Base-by-base conservation (phyloP, 1,284 basidiomycete species). In the Moesziomyces antarcticus region DNA sequence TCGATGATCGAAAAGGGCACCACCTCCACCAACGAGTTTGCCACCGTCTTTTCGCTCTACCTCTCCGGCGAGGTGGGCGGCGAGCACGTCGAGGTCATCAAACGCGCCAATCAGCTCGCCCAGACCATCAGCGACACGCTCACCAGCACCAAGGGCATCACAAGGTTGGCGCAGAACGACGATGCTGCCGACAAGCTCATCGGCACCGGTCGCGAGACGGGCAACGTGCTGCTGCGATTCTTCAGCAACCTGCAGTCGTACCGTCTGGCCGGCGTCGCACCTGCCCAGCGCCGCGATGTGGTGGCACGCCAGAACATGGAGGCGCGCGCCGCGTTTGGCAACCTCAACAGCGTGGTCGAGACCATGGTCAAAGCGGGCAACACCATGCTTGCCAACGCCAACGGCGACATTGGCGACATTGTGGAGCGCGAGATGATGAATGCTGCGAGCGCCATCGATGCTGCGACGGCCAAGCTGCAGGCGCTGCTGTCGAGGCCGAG, bases 1-100 rank as follows among this genome's bases (percentile, higher is more conserved):
- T 98, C 97, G 11, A 94, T 99, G 91, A 94, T 99, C 80, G 97
- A 99, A 85, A 98, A 98, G 87, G 92, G 94, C 5, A 88, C 91
- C 84, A 93, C 93, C 80, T 95, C 92, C 79, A 92, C 94, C 18
- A 98, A 91, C 66, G 96, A 99, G 84, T 99, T 99, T 83, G 94
- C 95, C 13, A 93, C 93, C 22, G 88, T 94, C 52, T 99, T 95
- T 87, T 94, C 93, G 84, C 89, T 97, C 16, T 93, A 93, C 86
- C 88, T 99, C 21, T 89, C 91, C 58, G 92, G 92, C 42, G 93
- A 97, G 81, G 87, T 88, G 40, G 96, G 96, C 45, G 94, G 93
- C 41, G 93, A 97, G 67, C 91, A 99, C 81, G 97, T 99, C 67
- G 93, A 97, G 56, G 97, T 99, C 56, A 99, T 99, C 88, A 97